phyloP scores from a whole-genome alignment of 305 asterid genomes.

The Fraxinus sp. region DNA sequence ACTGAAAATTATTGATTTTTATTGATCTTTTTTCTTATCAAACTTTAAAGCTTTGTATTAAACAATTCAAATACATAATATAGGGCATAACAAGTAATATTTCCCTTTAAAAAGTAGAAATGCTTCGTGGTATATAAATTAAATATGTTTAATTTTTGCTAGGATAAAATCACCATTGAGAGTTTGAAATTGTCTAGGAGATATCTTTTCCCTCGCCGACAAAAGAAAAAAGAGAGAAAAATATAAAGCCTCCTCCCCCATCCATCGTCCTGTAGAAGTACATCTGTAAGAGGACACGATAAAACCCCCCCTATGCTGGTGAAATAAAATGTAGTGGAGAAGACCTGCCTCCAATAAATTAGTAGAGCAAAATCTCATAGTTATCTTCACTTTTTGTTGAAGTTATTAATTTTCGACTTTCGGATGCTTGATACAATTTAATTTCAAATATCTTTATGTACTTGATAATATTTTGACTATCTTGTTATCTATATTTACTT shows the following conservation, averaged over 20 bases:
- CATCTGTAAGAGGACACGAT: neutral
- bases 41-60: neutral
- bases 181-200: neutral
- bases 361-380: neutral
- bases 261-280: neutral
- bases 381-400: neutral
- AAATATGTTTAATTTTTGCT: neutral
- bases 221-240: neutral
- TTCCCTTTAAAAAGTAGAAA: neutral
- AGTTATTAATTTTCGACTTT: neutral
- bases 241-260: neutral
- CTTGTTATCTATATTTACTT: neutral
- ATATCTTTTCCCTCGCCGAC: neutral
- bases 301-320: neutral
- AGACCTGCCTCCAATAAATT: neutral
- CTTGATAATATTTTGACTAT: neutral
- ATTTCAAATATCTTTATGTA: neutral
- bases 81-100: neutral
- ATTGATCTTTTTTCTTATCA: neutral
- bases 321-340: neutral
- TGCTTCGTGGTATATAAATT: neutral
- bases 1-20: neutral
- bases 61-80: neutral
- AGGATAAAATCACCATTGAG: neutral
- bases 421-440: neutral